These are phyloP conservation scores for Fusarium sp. DNA, from an alignment of 2,329 filamentous ascomycete genomes.

Conservation along the genomic window DNA sequence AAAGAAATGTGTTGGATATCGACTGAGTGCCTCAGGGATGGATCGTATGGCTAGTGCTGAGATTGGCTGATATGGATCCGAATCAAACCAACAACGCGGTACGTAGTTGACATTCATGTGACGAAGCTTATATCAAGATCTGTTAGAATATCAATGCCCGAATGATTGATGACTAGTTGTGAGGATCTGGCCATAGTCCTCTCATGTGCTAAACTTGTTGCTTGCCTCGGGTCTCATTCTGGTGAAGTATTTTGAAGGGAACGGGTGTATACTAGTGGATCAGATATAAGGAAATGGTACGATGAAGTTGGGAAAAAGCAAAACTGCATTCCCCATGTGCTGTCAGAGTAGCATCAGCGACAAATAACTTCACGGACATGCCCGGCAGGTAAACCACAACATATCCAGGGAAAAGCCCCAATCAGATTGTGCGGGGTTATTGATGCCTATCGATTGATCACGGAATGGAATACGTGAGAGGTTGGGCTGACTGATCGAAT, in stretches of 20 bases:
- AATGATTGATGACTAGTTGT: conserved; percentile 5
- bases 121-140: conserved; percentile 11
- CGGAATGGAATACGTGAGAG: conserved; percentile 7
- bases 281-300: conserved; percentile 32
- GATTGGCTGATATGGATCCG: conserved; percentile 3
- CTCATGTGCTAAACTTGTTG: conserved; percentile 22
- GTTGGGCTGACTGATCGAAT: conserved; percentile 25
- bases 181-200: conserved; percentile 4
- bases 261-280: conserved; percentile 23
- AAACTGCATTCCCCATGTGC: conserved; percentile 10
- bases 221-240: conserved; percentile 8
- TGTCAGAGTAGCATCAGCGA: conserved; percentile 11
- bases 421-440: conserved; percentile 14
- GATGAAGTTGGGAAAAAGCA: conserved; percentile 36
- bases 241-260: neutral
- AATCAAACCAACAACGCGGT: conserved; percentile 1
- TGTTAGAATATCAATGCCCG: neutral
- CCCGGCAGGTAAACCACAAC: conserved; percentile 26
- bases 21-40: conserved; percentile 13
- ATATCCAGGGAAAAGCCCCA: conserved; percentile 6
- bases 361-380: conserved; percentile 22
- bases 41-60: conserved; percentile 16
- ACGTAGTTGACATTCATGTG: conserved; percentile 10
- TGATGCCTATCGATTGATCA: conserved; percentile 19
- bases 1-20: conserved; percentile 3